Base-by-base conservation (phyloP, 2,329 filamentous ascomycete species). In the Sodiomyces alkalinus region DNA sequence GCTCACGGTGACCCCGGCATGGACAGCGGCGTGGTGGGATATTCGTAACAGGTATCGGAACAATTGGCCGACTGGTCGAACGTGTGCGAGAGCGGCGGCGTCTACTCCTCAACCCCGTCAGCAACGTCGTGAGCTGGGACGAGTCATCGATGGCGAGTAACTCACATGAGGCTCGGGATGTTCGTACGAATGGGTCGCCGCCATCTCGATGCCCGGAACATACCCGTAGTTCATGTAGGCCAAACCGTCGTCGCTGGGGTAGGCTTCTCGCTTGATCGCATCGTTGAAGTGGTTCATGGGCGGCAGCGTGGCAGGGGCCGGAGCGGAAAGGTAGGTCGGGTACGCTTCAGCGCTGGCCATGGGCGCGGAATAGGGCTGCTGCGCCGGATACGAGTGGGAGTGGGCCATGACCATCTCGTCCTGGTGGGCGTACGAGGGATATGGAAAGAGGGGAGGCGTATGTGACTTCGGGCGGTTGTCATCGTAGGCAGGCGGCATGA, bases 91-190 rank as follows among this genome's bases (percentile, higher is more conserved):
- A 83, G 68, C 46, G 79, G 74, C 56, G 79, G 79, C 52, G 79
- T 83, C 79, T 85, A 57, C 43, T 40, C 50, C 44, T 32, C 33
- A 42, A 53, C 49, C 50, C n/a, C 50, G 57, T 67, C 60, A 66
- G 64, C 59, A 58, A 55, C 49, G 49, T 46, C 48, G 42, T n/a
- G n/a, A n/a, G n/a, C n/a, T n/a, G n/a, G n/a, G n/a, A n/a, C n/a
- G n/a, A n/a, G n/a, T n/a, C n/a, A n/a, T n/a, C n/a, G n/a, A n/a
- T 52, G 47, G 46, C 56, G 58, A 45, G 37, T 43, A 57, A 74
- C 72, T 77, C 75, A 85, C 79, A 70, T 80, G 76, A 64, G 75
- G 69, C 54, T 70, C 68, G 51, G 70, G 68, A 41, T 73, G 60
- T 48, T 78, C 69, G 59, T 80, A 82, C 16, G 67, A 59, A 41